These are phyloP conservation scores for Aquanectria penicillioides DNA, from an alignment of 2,329 filamentous ascomycete species.

Conservation along the genomic window DNA sequence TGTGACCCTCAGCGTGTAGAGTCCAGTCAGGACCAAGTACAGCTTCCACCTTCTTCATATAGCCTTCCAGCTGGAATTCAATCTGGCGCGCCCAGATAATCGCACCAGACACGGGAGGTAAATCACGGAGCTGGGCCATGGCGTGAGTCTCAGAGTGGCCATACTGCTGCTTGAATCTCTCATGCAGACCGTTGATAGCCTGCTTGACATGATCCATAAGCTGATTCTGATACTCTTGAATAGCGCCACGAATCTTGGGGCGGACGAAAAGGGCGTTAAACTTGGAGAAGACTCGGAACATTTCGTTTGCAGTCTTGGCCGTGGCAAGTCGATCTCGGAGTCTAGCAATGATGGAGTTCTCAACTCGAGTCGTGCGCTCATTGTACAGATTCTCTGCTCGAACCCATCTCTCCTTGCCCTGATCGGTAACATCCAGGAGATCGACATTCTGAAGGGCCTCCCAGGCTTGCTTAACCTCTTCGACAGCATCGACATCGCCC, in stretches of 20 bases:
- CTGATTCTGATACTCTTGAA: constrained; percentile 97
- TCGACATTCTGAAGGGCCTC: constrained; percentile 94
- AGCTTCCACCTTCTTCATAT: constrained; percentile 99
- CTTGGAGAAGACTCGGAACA: constrained; percentile 99
- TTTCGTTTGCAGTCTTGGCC: constrained; percentile 97
- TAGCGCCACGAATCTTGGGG: constrained; percentile 98
- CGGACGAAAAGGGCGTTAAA: constrained; percentile 99
- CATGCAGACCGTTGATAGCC: constrained; percentile 91
- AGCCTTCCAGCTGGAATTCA: constrained; percentile 91
- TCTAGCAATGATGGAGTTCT: constrained; percentile 98
- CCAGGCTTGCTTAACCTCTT: constrained; percentile 95
- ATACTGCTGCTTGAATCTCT: constrained; percentile 99
- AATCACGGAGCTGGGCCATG: constrained; percentile 96
- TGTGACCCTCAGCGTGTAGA: constrained; percentile 92
- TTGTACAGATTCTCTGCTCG: constrained; percentile 97
- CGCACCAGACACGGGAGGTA: constrained; percentile 94
- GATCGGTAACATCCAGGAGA: constrained; percentile 87
- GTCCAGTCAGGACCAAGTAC: constrained; percentile 96
- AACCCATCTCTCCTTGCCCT: constrained; percentile 92
- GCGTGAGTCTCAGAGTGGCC: constrained; percentile 97
- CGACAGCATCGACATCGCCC: constrained; percentile 95
- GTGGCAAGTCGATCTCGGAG: constrained; percentile 92
- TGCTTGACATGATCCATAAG: constrained; percentile 98
- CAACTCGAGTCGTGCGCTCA: constrained; percentile 94
- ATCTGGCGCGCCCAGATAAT: constrained; percentile 99